Evolutionary conservation across 192 early-diverging fungal species (phyloP).

Genomic region (Coemansia guatemalensis): DNA sequence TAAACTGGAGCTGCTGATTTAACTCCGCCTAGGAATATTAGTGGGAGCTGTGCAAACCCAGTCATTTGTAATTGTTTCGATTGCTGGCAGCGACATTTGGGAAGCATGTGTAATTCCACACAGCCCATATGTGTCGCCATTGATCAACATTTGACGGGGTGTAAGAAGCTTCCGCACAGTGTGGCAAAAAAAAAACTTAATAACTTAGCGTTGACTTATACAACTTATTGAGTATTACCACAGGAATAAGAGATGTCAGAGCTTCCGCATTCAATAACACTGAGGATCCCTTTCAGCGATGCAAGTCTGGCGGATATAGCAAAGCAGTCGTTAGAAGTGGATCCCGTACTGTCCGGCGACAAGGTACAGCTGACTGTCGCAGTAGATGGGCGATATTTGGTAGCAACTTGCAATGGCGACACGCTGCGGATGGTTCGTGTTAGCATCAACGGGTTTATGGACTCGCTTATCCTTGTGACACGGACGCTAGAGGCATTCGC

Average conservation of each 20-base stretch:
- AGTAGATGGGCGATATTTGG: constrained; percentile 5
- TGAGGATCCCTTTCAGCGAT: constrained; percentile 29
- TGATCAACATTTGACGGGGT: no score
- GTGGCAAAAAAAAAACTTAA: no score
- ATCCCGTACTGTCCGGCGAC: constrained; percentile 34
- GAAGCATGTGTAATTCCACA: no score
- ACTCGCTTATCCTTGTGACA: constrained; percentile 46
- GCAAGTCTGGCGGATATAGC: constrained; percentile 29
- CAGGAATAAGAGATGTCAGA: constrained; percentile 7
- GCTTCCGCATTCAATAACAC: constrained; percentile 23
- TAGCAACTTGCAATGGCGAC: constrained; percentile 23
- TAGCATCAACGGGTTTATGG: constrained; percentile 50
- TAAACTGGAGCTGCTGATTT: no score
- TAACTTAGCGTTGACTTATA: no score
- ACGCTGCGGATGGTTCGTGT: constrained; percentile 40
- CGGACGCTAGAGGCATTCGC: constrained; percentile 43
- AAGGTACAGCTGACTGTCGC: constrained; percentile 22
- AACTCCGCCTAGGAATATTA: no score
- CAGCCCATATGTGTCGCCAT: no score
- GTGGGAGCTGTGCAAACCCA: no score
- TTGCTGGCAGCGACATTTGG: no score
- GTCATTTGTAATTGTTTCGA: no score
- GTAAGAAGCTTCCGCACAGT: no score
- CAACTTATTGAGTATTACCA: not conserved
- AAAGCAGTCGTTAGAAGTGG: constrained; percentile 26